These are phyloP conservation scores for Leccinum fuscescens DNA, from an alignment of 1,284 basidiomycete genomes.

Conservation along the genomic window DNA sequence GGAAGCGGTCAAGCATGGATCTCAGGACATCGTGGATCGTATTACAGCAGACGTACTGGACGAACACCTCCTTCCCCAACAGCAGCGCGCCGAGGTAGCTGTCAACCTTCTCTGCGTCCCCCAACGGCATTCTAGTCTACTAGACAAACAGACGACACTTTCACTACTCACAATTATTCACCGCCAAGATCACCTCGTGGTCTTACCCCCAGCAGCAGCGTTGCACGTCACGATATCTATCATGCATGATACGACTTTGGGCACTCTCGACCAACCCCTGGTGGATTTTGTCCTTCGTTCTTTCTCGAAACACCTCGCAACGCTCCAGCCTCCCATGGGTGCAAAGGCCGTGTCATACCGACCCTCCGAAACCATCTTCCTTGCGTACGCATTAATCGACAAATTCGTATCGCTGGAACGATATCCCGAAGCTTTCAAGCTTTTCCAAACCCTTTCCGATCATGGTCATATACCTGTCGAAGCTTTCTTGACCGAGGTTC, in stretches of 20 bases:
- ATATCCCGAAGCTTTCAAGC: constrained; percentile 35
- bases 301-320: constrained; percentile 21
- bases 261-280: constrained; percentile 16
- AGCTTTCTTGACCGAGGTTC: constrained; percentile 36
- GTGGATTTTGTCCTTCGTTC: constrained; percentile 21
- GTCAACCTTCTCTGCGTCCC: constrained; percentile 28
- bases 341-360: constrained; percentile 24
- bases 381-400: constrained; percentile 31
- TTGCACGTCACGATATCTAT: constrained; percentile 24
- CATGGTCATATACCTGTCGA: constrained; percentile 36
- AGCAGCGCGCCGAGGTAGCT: constrained; percentile 29
- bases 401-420: constrained; percentile 35
- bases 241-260: constrained; percentile 15
- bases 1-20: constrained; percentile 32
- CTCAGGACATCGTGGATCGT: constrained; percentile 33
- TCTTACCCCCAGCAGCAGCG: constrained; percentile 20
- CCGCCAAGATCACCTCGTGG: constrained; percentile 15
- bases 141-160: constrained; percentile 22
- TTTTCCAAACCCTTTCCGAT: constrained; percentile 45
- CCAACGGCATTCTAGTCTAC: constrained; percentile 15
- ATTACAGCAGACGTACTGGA: constrained; percentile 37
- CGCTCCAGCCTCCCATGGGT: constrained; percentile 17
- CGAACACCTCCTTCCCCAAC: constrained; percentile 17
- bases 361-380: constrained; percentile 22
- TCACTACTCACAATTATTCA: constrained; percentile 28